Base-by-base conservation (phyloP, 176 grass and related monocot genomes). In the Aegilops speltoides region DNA sequence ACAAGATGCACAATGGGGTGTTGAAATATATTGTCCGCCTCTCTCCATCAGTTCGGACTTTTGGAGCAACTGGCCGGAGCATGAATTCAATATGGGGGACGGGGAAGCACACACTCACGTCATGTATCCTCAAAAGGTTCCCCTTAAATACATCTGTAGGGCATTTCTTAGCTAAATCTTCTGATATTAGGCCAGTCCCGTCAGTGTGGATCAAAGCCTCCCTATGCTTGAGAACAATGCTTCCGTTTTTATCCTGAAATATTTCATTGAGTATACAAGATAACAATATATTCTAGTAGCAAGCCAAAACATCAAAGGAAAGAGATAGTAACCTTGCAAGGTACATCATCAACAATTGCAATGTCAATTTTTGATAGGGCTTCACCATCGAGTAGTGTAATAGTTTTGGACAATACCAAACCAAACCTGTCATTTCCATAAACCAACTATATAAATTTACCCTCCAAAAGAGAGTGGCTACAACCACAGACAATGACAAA, bases 181-280 rank as follows among this genome's bases (percentile, higher is more conserved):
- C 82, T 48, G 95, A 97, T 82, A 97, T 91, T 77, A 93, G 86
- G 23, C 95, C 95, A 84, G 95, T 97, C 87, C 95, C 95, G 78
- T 97, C 95, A 36, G 95, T 95, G 85, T 93, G 95, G 36, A 97
- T 97, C 48, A 79, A 85, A 25, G 0, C 60, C 10, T 89, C 67
- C 3, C 84, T 77, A 79, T 89, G 41, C 73, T 50, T 50, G 62
- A 82, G 11, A 61, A 75, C 57, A 62, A 77, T 59, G 2, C 52
- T 69, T 63, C 89, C 89, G 64, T 64, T 7, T 76, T 63, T 66
- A 57, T 94, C 84, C 92, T 94, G 79, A 77, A 89, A 89, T 5
- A 68, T 60, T 48, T n/a, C 79, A 82, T 36, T 45, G 48, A 48
- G 45, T 24, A 48, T 17, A 48, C 7, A 48, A 48, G 46, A 32